Percentiles rank a stretch among this genome's conserved stretches.
These are phyloP conservation scores for Akebia trifoliata DNA, from an alignment of 164 flowering plant species.

Conservation along the genomic window DNA sequence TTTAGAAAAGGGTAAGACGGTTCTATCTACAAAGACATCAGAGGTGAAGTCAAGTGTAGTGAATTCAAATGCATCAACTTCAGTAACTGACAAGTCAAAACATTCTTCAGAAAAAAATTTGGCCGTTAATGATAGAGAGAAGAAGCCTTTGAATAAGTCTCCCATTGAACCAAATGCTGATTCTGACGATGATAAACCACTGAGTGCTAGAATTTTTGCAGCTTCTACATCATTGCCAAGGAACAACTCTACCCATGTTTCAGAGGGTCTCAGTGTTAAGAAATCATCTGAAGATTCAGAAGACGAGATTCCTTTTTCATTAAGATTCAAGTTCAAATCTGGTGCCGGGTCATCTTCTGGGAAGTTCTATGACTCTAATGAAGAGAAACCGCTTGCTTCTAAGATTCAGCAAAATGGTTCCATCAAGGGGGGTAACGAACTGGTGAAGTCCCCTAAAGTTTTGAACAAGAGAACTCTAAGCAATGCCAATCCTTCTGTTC, in stretches of 20 bases:
- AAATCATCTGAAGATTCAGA: conserved; percentile 52
- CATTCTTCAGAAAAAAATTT: conserved; percentile 14
- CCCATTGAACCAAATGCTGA: conserved; percentile 16
- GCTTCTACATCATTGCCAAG: conserved; percentile 14
- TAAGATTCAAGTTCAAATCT: conserved; percentile 39
- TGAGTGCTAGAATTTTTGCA: conserved; percentile 30
- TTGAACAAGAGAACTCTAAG: conserved; percentile 63
- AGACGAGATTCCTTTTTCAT: conserved; percentile 66
- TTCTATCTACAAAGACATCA: conserved; percentile 25
- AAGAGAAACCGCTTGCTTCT: conserved; percentile 43
- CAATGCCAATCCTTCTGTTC: conserved; percentile 29
- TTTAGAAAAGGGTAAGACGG: conserved; percentile 36
- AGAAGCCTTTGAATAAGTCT: conserved; percentile 23
- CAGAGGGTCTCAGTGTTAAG: conserved; percentile 18
- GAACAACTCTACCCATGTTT: conserved; percentile 15
- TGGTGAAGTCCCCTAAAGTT: conserved; percentile 23
- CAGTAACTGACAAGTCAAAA: conserved; percentile 28
- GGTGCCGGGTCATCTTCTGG: conserved; percentile 30
- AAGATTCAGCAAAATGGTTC: conserved; percentile 67
- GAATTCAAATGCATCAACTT: conserved; percentile 34
- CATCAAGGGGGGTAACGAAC: conserved; percentile 23
- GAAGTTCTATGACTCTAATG: conserved; percentile 39
- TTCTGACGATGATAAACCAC: conserved; percentile 65
- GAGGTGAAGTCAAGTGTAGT: conserved; percentile 23
- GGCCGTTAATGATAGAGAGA: conserved; percentile 21